Evolutionary conservation across 2,329 filamentous ascomycete genomes (phyloP), one percentile per base, ranked within the genome.

Genomic region (Bipolaris zeicola): DNA sequence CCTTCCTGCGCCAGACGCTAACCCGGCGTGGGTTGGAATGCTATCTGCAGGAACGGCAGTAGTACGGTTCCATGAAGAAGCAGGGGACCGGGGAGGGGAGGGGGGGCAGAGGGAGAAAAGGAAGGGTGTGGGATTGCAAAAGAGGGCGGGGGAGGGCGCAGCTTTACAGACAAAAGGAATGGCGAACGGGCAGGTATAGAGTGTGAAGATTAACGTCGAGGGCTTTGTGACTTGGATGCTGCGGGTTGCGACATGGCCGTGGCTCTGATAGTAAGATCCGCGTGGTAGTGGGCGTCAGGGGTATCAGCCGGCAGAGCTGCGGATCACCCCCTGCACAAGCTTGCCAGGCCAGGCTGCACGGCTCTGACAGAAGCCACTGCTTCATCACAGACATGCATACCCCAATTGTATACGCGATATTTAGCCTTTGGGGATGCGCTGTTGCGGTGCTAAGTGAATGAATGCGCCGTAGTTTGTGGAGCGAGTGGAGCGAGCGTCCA

Each of bases 1-100:
- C 61, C 58, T 52, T 60, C 47, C 45, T 57, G 54, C 56, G 54
- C 54, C 33, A 39, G 39, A 54, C 57, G 61, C 62, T 60, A 60
- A 52, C 49, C 50, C 48, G 47, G 43, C 62, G 61, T 58, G 33
- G 54, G 11, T 26, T 52, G 43, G 54, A 34, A 39, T 53, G 44
- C 33, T 57, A 44, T 53, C 54, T 57, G 54, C 54, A 57, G 54
- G 54, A 57, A 57, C 54, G 50, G 54, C 14, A 48, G 20, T 52
- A 55, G 58, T 52, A 37, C 38, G 24, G 50, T 47, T 34, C 31
- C 41, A 55, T 52, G 55, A 52, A 54, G 50, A 41, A 13, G 24
- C n/a, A 38, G 39, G 37, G 26, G 38, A 49, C 39, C 16, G 36
- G 37, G 37, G 39, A 41, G 42, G 46, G 26, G 6, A 6, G 6